Evolutionary conservation across 2,329 filamentous ascomycete species (phyloP).

Genomic region (Apiospora rasikravindrae): DNA sequence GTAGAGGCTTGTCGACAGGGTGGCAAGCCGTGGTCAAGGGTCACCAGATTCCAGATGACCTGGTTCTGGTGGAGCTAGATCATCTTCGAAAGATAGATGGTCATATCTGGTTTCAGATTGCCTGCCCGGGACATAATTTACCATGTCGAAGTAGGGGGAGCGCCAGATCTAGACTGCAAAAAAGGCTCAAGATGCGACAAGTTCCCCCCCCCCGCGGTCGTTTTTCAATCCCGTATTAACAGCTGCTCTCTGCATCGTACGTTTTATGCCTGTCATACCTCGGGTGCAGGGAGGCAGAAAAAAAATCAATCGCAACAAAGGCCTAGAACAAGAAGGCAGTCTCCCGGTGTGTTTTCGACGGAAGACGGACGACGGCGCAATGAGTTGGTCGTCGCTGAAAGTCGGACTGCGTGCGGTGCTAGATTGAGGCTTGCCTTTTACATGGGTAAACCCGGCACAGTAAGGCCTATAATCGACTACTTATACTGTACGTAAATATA

Average conservation of each 20-base stretch:
- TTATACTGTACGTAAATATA: neutral
- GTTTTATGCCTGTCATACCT: neutral
- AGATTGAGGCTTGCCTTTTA: neutral
- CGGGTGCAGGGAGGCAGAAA: neutral
- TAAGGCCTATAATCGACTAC: neutral
- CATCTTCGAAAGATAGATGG: neutral
- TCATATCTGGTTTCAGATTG: neutral
- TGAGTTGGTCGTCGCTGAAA: neutral
- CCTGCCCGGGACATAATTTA: neutral
- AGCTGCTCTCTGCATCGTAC: neutral
- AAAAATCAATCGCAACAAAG: neutral
- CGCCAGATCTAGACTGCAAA: neutral
- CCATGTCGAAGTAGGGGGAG: neutral
- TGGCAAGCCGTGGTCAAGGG: neutral
- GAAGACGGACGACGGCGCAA: neutral
- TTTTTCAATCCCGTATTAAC: neutral
- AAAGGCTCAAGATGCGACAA: neutral
- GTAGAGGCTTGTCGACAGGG: neutral
- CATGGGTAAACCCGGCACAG: neutral
- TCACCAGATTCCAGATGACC: neutral
- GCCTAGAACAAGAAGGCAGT: neutral
- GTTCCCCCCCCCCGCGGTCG: neutral
- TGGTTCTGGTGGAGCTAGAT: neutral
- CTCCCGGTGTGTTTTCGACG: neutral
- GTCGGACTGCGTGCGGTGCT: neutral